Conservation (phyloP, 371 early-diverging fungal species). For the Actinomortierella wolfii region DNA sequence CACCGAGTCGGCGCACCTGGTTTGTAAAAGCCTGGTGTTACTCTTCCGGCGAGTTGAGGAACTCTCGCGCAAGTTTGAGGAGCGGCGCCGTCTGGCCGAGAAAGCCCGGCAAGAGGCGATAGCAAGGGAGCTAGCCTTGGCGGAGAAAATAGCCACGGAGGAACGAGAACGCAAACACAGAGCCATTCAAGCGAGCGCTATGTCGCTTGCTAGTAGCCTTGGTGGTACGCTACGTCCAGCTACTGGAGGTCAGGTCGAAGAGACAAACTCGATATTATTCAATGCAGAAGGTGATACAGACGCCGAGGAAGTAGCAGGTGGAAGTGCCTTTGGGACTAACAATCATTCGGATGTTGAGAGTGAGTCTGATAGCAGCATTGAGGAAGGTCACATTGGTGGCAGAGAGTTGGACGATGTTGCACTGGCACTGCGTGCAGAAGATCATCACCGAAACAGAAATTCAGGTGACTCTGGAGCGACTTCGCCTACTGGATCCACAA, state of each 20-base stretch:
- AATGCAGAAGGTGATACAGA: constrained; percentile 40
- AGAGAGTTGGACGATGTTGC: too few species aligned
- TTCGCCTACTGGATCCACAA: constrained; percentile 32
- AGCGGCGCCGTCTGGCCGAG: constrained; percentile 25
- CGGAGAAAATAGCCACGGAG: constrained; percentile 16
- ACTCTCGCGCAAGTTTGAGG: constrained; percentile 41
- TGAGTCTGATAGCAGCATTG: too few species aligned
- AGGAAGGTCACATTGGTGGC: too few species aligned
- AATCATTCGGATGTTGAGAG: too few species aligned
- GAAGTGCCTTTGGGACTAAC: background rate
- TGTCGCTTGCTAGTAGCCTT: constrained; percentile 20
- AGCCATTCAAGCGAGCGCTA: constrained; percentile 30
- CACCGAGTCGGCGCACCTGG: constrained; percentile 34
- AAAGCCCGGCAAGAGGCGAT: constrained; percentile 13
- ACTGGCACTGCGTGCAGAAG: too few species aligned
- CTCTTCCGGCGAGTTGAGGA: constrained; percentile 37
- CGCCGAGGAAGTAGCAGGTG: constrained; percentile 31
- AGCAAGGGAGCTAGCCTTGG: constrained; percentile 7
- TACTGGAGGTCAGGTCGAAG: constrained; percentile 9
- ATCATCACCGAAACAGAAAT: too few species aligned
- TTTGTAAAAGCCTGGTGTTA: constrained; percentile 39
- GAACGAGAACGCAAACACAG: constrained; percentile 33
- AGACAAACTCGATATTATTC: constrained; percentile 40
- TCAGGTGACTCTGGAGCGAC: constrained; percentile 11
- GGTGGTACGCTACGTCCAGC: background rate